A percentile compares a stretch with the other conserved stretches of the same genome.
phyloP scores from a whole-genome alignment of 805 yeast species.

The Zygoascus flipseniorum region DNA sequence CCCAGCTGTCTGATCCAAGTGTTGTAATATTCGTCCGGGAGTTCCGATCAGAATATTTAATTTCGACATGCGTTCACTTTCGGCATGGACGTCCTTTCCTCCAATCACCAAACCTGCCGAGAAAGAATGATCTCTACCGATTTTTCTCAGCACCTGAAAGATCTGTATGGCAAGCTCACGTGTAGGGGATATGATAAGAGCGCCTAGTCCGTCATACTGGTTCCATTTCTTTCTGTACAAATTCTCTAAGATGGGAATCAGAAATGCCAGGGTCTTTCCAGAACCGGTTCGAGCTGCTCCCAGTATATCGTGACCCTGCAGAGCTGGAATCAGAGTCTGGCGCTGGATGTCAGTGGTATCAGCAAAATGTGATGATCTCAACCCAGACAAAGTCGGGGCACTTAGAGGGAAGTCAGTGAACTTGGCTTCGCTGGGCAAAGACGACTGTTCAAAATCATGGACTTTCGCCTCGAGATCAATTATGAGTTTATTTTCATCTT shows the following conservation, averaged over 20 bases:
- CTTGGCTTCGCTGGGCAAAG: constrained; percentile 26
- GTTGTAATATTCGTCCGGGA: constrained; percentile 86
- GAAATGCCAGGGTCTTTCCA: constrained; percentile 82
- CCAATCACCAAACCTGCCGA: constrained; percentile 92
- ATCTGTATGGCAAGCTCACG: constrained; percentile 87
- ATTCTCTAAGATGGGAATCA: constrained; percentile 61
- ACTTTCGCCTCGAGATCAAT: constrained; percentile 42
- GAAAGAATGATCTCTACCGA: constrained; percentile 65
- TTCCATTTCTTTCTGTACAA: constrained; percentile 66
- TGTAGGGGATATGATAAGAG: constrained; percentile 83
- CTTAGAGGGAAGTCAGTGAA: constrained; percentile 78
- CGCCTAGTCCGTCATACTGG: constrained; percentile 82
- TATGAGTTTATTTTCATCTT: constrained; percentile 15
- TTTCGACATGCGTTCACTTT: constrained; percentile 66
- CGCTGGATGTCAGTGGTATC: constrained; percentile 81
- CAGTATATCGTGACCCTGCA: constrained; percentile 70
- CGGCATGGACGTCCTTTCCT: constrained; percentile 80
- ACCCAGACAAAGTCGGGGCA: constrained; percentile 54
- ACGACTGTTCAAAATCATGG: constrained; percentile 37
- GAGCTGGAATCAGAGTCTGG: constrained; percentile 63
- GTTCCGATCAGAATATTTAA: constrained; percentile 84
- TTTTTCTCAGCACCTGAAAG: constrained; percentile 75
- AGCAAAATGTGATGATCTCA: constrained; percentile 69
- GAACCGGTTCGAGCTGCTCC: constrained; percentile 90
- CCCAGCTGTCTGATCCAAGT: constrained; percentile 81